phyloP scores from a whole-genome alignment of 352 stramenopile genomes.

The Phytophthora chlamydospora region DNA sequence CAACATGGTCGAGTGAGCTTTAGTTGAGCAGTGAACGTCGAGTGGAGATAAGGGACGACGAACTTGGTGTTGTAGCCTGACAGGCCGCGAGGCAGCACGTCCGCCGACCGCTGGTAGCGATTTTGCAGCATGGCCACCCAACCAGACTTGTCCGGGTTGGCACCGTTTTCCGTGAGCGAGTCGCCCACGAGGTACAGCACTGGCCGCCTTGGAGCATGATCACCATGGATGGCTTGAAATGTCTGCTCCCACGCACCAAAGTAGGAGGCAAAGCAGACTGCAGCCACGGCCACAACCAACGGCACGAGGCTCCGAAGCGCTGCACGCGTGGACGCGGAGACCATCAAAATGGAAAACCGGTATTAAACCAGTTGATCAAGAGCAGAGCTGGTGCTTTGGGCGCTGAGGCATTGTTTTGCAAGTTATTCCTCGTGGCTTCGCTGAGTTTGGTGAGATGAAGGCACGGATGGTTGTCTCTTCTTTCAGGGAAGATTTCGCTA shows the following conservation, averaged over 20 bases:
- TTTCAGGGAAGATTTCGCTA: not conserved
- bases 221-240: constrained; percentile 1
- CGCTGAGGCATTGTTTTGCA: too few relatives aligned
- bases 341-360: constrained; percentile 21
- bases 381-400: not conserved
- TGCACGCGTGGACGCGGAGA: not conserved
- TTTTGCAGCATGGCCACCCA: constrained; percentile 56
- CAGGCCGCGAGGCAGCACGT: constrained; percentile 66
- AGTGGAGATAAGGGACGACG: not conserved
- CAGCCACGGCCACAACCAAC: constrained; percentile 10
- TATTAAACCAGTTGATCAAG: constrained; percentile 17
- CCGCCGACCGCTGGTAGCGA: constrained; percentile 54
- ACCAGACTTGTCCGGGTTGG: constrained; percentile 40
- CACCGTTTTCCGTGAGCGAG: constrained; percentile 69
- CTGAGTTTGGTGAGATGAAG: not conserved
- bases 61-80: constrained; percentile 60
- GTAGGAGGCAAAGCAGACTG: constrained; percentile 18
- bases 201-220: constrained; percentile 21
- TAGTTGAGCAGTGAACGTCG: not conserved
- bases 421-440: not conserved
- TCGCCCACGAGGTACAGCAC: constrained; percentile 61
- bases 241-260: constrained; percentile 19
- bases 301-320: constrained; percentile 15
- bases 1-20: not conserved
- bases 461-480: not conserved